phyloP scores from a whole-genome alignment of 1,284 basidiomycete species.

The Puccinia coronata region DNA sequence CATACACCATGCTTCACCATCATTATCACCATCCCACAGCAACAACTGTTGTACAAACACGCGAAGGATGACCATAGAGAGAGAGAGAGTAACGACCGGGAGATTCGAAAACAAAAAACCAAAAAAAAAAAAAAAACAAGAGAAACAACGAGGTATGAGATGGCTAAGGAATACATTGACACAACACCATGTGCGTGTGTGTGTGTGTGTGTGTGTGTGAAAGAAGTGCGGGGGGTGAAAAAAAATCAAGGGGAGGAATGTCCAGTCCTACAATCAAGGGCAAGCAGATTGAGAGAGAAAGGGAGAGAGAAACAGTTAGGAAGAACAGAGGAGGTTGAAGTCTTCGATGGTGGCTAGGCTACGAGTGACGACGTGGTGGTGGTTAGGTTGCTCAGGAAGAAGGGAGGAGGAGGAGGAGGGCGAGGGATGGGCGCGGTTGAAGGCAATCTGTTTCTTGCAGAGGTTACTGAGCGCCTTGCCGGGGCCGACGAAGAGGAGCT shows the following conservation, averaged over 20 bases:
- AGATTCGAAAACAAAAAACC: too few relatives aligned
- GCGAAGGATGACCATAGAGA: too few relatives aligned
- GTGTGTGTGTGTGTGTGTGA: too few relatives aligned
- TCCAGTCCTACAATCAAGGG: background rate
- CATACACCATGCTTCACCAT: too few relatives aligned
- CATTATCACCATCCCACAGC: too few relatives aligned
- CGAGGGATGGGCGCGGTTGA: background rate
- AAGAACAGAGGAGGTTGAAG: background rate
- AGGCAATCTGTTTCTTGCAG: constrained; percentile 53
- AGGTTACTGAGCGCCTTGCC: constrained; percentile 57
- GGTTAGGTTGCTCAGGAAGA: background rate
- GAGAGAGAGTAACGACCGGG: too few relatives aligned
- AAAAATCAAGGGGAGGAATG: background rate
- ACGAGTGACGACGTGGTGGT: background rate
- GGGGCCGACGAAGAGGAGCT: constrained; percentile 56
- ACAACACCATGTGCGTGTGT: too few relatives aligned
- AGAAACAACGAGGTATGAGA: too few relatives aligned
- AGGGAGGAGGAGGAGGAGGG: background rate
- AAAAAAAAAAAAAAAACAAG: too few relatives aligned
- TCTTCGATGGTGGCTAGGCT: background rate
- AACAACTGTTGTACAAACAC: too few relatives aligned
- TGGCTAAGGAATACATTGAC: too few relatives aligned
- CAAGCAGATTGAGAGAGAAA: background rate
- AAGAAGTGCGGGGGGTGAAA: too few relatives aligned
- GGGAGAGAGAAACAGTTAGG: background rate